These are phyloP conservation scores for Pseudocercospora fijiensis DNA, from an alignment of 2,329 filamentous ascomycete genomes.

Conservation along the genomic window DNA sequence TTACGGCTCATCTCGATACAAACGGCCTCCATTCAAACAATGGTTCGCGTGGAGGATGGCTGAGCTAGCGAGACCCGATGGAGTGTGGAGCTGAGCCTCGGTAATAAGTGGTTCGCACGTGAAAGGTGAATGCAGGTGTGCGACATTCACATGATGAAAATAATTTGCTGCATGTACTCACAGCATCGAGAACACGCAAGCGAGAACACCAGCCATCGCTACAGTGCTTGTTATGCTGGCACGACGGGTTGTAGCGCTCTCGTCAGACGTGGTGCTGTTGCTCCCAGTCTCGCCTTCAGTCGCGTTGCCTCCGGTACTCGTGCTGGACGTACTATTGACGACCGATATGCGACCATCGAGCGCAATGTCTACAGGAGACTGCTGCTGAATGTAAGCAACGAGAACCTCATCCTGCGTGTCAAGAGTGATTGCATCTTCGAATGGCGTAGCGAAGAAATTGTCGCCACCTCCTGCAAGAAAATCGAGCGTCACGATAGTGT, in stretches of 20 bases:
- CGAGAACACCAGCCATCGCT: not conserved
- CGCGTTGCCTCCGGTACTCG: conserved; percentile 6
- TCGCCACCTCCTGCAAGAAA: conserved; percentile 64
- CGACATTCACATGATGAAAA: not conserved
- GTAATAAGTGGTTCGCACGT: not conserved
- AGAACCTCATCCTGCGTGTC: conserved; percentile 58
- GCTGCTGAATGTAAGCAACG: conserved; percentile 50
- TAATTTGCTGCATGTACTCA: not conserved
- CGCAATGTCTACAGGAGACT: conserved; percentile 52
- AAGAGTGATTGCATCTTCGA: conserved; percentile 48
- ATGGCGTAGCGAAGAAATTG: conserved; percentile 48
- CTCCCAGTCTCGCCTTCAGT: conserved; percentile 9
- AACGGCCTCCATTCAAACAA: not conserved
- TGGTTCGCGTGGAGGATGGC: not conserved
- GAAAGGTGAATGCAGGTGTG: not conserved
- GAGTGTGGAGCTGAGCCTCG: not conserved
- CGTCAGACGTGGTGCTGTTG: not conserved
- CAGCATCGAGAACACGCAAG: not conserved
- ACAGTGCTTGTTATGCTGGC: not conserved
- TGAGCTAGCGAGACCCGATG: not conserved
- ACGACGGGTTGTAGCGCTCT: not conserved
- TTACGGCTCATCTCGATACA: not conserved
- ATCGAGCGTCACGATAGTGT: conserved; percentile 62
- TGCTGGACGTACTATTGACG: conserved; percentile 26
- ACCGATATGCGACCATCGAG: conserved; percentile 51